Conservation (phyloP, 331 rosid species). For the Erythrophleum ivorense region DNA sequence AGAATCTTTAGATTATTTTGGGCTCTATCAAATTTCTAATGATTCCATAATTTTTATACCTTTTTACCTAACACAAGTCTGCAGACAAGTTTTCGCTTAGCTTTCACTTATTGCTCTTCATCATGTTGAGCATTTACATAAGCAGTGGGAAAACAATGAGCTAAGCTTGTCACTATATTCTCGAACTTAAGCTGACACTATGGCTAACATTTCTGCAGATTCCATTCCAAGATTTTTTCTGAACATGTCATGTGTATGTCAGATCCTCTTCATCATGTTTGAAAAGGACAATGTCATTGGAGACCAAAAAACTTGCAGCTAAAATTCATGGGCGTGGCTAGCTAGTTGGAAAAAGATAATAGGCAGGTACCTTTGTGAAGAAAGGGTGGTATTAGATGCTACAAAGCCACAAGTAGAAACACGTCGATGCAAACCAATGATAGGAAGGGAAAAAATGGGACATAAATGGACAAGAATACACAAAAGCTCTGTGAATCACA, state of each 20-base stretch:
- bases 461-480: constrained; percentile 33
- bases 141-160: constrained; percentile 12
- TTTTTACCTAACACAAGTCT: constrained; percentile 27
- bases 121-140: constrained; percentile 21
- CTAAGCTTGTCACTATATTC: not conserved
- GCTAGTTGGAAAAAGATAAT: constrained; percentile 36
- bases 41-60: constrained; percentile 33
- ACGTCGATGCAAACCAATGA: constrained; percentile 29
- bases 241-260: constrained; percentile 42
- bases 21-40: constrained; percentile 2
- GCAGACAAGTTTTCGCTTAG: constrained; percentile 33
- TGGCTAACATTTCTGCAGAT: constrained; percentile 37
- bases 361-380: constrained; percentile 42
- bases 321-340: constrained; percentile 53
- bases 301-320: constrained; percentile 43
- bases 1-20: constrained; percentile 43
- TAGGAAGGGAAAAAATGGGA: constrained; percentile 29
- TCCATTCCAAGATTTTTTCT: constrained; percentile 42
- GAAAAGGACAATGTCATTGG: constrained; percentile 45
- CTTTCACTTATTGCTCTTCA: constrained; percentile 32
- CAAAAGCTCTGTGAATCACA: constrained; percentile 45
- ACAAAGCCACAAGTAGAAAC: constrained; percentile 43
- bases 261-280: constrained; percentile 42
- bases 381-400: constrained; percentile 51
- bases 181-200: constrained; percentile 25